Evolutionary conservation across 345 rosid species (phyloP), one percentile per base, ranked within the genome.

Genomic region (Psidium guajava): DNA sequence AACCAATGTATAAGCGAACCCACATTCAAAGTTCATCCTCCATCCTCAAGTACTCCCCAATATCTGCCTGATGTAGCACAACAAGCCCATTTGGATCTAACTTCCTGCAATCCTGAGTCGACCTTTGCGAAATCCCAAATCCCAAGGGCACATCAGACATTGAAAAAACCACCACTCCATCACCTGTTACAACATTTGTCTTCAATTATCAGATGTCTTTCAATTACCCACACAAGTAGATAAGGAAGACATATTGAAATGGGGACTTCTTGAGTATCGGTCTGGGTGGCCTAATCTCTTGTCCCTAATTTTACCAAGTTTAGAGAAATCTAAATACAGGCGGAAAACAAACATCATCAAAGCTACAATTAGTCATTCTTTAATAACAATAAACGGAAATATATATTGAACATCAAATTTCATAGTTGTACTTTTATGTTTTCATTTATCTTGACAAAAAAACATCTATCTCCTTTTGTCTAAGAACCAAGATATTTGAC

Each of bases 101-200:
- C 88, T 95, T 97, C 92, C 96, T 89, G 61, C 98, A 97, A 85
- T 97, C 98, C 88, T 94, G 96, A 0, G 96, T 95, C 18, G 96
- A 94, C 90, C 91, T 95, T 0, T 97, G 95, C 0, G 98, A 96
- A 56, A 94, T 86, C 0, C 98, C 98, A 89, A 97, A 95, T 88
- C 98, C 98, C 77, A 97, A 85, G 15, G 98, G 96, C 87, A 95
- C 91, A 87, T 95, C 98, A 21, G 94, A 89, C 98, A 97, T 95
- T 0, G 98, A 95, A 86, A 93, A 95, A 56, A 97, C 95, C 5
- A 95, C 98, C 73, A 95, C 98, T 4, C 98, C 98, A 87, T 97
- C 98, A 81, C 96, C 95, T 25, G 94, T 91, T 22, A 87, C 89
- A 50, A 13, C 14, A 56, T 83, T 42, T 25, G 56, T 42, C 12